Base-by-base conservation (phyloP, 108 stramenopile species). In the Cyclotella baltica region DNA sequence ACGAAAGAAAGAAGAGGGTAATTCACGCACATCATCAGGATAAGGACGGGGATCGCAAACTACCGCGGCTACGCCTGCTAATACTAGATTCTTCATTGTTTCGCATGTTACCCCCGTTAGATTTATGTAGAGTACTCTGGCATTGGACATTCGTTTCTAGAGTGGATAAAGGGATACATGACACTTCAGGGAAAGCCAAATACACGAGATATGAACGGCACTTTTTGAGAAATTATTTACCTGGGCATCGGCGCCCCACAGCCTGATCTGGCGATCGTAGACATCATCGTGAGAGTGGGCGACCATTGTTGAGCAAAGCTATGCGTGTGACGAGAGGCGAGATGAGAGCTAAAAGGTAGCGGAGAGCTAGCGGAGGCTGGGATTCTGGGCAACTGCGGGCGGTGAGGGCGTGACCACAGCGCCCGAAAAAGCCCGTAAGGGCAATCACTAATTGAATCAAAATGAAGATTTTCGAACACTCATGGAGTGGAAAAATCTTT, bases 201-300 rank as follows among this genome's bases (percentile, higher is more conserved):
- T 8, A 16, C 22, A 48, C 2, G 47, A 4, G 47, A 1, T 6
- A 48, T 35, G 0, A 16, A 62, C 3, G 35, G 25, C n/a, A n/a
- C n/a, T n/a, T n/a, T n/a, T n/a, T n/a, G n/a, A n/a, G n/a, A n/a
- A n/a, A n/a, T n/a, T 34, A 46, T 10, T 56, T 77, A 86, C 88
- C 87, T 98, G 98, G 25, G 97, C 95, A 58, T 97, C 97, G 20
- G 93, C 89, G 9, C 98, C 98, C 98, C 98, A 98, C 25, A 98
- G 83, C 10, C 98, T 94, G 59, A 98, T 96, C 76, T 98, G 98
- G 40, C 98, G 91, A 84, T 98, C 97, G 73, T 98, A 98, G 29
- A 96, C 85, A 67, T 94, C 93, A 40, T 83, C 82, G 66, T 83
- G 82, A 52, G 70, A 72, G 25, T 47, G 64, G 27, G 40, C 40